phyloP scores from a whole-genome alignment of 768 basidiomycete species.

The Rubroboletus satanas region DNA sequence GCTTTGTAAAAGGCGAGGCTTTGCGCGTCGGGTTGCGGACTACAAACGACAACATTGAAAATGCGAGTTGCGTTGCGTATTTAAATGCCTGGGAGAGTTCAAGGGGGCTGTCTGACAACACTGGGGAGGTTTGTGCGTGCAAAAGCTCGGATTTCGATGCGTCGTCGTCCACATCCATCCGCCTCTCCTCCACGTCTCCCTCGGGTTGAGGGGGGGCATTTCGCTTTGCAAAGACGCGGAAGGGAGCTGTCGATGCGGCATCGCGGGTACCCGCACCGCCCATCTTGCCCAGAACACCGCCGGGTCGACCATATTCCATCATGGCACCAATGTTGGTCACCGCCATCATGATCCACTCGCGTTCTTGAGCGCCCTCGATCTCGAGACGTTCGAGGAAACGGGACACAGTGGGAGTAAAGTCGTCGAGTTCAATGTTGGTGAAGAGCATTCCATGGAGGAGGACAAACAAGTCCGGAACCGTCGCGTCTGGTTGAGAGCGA shows the following conservation, averaged over 20 bases:
- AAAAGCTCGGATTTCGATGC: conserved; percentile 19
- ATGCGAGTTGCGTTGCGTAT: conserved; percentile 74
- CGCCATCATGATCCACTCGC: conserved; percentile 98
- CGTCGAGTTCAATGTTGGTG: conserved; percentile 91
- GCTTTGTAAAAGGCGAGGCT: conserved; percentile 50
- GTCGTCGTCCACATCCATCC: conserved; percentile 66
- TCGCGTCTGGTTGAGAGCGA: conserved; percentile 72
- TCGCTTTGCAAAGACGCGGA: conserved; percentile 54
- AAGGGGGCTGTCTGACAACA: conserved; percentile 31
- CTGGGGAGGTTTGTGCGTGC: conserved; percentile 23
- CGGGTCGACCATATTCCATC: conserved; percentile 82
- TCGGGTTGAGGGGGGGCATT: conserved; percentile 29
- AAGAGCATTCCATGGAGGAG: conserved; percentile 96
- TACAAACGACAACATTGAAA: conserved; percentile 69
- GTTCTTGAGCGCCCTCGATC: conserved; percentile 75
- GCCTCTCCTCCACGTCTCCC: conserved; percentile 43
- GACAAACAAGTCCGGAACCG: conserved; percentile 76
- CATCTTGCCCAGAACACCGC: conserved; percentile 63
- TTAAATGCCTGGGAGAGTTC: conserved; percentile 66
- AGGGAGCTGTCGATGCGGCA: conserved; percentile 30
- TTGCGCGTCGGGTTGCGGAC: conserved; percentile 62
- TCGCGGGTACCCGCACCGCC: conserved; percentile 46
- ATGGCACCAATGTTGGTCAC: conserved; percentile 76
- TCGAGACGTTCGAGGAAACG: conserved; percentile 84
- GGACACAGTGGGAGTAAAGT: conserved; percentile 76